Evolutionary conservation across 495 filamentous ascomycete genomes (phyloP).

Genomic region (Echria macrotheca): DNA sequence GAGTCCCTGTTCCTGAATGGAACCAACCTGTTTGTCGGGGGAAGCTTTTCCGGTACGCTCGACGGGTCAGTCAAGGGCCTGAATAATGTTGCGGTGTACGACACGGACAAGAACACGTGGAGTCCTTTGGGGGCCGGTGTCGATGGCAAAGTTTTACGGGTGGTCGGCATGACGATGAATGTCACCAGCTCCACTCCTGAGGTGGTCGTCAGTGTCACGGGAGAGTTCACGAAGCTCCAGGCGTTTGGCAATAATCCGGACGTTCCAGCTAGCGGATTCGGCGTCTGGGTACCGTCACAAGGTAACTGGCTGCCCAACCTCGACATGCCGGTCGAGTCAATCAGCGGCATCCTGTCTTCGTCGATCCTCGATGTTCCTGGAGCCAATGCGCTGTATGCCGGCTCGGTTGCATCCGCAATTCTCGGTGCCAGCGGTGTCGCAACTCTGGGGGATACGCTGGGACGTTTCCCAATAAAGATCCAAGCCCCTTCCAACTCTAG

Average conservation of each 20-base stretch:
- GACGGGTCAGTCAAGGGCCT: conserved; percentile 56
- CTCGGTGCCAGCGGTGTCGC: conserved; percentile 65
- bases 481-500: conserved; percentile 30
- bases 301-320: conserved; percentile 87
- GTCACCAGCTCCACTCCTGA: conserved; percentile 65
- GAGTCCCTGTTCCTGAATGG: conserved; percentile 59
- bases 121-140: conserved; percentile 77
- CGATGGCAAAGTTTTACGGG: conserved; percentile 65
- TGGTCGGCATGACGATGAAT: conserved; percentile 77
- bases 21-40: conserved; percentile 72
- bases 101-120: conserved; percentile 65
- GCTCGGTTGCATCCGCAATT: conserved; percentile 66
- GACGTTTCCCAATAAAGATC: conserved; percentile 58
- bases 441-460: conserved; percentile 50
- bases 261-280: conserved; percentile 67
- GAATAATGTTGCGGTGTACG: conserved; percentile 69
- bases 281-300: conserved; percentile 87
- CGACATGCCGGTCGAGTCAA: conserved; percentile 54
- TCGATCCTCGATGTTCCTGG: conserved; percentile 54
- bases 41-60: conserved; percentile 73
- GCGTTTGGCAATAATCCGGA: conserved; percentile 57
- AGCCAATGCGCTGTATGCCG: conserved; percentile 64
- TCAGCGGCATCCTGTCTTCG: conserved; percentile 67
- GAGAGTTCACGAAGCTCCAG: conserved; percentile 68
- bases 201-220: conserved; percentile 71